Conservation (phyloP, 2,329 filamentous ascomycete genomes). For the Aphanoascus verrucosus region DNA sequence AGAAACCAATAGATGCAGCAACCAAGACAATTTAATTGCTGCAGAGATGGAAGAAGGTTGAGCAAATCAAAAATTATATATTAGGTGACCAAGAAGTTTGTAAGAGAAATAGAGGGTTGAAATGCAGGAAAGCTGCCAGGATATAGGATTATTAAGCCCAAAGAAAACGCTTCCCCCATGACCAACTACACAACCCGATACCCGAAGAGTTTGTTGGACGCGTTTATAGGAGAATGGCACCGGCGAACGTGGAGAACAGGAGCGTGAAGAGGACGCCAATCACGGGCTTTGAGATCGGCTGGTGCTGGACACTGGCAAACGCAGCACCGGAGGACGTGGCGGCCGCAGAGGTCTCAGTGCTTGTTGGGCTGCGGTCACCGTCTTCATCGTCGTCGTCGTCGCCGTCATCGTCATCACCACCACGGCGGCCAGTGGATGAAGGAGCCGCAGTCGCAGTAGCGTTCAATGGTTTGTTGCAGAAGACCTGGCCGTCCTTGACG, state of each 20-base stretch:
- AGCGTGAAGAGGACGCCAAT: constrained; percentile 11
- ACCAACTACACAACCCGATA: too few species aligned
- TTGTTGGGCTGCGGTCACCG: not conserved
- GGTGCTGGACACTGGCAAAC: not conserved
- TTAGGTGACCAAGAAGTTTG: too few species aligned
- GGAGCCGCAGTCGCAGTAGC: constrained; percentile 31
- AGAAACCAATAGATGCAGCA: not conserved
- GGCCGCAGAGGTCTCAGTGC: not conserved
- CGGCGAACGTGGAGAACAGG: constrained; percentile 9
- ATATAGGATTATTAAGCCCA: not conserved
- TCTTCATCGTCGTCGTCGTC: not conserved
- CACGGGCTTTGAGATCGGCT: constrained; percentile 7
- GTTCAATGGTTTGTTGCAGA: constrained; percentile 35
- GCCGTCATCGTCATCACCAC: not conserved
- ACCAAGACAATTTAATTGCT: not conserved
- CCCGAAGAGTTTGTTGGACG: not conserved
- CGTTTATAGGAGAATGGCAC: constrained; percentile 1
- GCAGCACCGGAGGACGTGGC: constrained; percentile 2
- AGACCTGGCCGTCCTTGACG: constrained; percentile 31
- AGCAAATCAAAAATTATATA: not conserved
- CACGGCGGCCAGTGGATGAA: not conserved
- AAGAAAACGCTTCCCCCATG: too few species aligned
- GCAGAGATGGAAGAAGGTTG: not conserved
- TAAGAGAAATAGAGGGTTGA: too few species aligned
- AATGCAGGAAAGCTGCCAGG: not conserved